phyloP scores from a whole-genome alignment of 2,329 filamentous ascomycete genomes.

The Pseudogymnoascus sp. region DNA sequence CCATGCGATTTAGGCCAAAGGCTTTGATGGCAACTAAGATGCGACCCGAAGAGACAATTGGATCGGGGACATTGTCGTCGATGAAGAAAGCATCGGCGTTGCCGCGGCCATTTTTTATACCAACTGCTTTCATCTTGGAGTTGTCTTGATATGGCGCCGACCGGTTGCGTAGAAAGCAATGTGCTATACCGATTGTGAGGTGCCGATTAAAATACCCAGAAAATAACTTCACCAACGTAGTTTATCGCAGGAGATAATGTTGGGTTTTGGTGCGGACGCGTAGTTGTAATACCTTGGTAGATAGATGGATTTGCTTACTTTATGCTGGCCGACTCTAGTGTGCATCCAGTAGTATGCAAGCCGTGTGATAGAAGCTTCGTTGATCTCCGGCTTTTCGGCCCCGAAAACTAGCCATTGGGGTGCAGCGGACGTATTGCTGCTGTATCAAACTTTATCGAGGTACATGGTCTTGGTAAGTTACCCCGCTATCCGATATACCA shows the following conservation, averaged over 20 bases:
- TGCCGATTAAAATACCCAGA: not conserved
- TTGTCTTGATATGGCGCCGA: not conserved
- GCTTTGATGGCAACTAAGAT: slow-evolving; percentile 75
- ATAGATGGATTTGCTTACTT: not conserved
- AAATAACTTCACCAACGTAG: no score
- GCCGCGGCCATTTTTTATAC: slow-evolving; percentile 51
- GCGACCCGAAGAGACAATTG: slow-evolving; percentile 49
- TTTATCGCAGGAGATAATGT: not conserved
- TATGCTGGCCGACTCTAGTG: not conserved
- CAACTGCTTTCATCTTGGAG: not conserved
- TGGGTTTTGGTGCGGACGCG: not conserved
- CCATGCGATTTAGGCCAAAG: slow-evolving; percentile 84
- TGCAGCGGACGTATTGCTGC: not conserved
- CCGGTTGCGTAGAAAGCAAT: not conserved
- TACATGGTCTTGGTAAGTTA: not conserved
- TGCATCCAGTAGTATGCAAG: not conserved
- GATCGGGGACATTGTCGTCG: slow-evolving; percentile 45
- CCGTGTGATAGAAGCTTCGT: not conserved
- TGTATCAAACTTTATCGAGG: not conserved
- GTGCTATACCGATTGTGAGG: not conserved
- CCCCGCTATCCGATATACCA: not conserved
- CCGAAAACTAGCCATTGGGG: not conserved
- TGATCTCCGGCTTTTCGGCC: not conserved
- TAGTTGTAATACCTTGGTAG: not conserved
- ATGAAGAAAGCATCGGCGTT: slow-evolving; percentile 53